Evolutionary conservation across 192 early-diverging fungal species (phyloP).

Genomic region (Linnemannia elongata): DNA sequence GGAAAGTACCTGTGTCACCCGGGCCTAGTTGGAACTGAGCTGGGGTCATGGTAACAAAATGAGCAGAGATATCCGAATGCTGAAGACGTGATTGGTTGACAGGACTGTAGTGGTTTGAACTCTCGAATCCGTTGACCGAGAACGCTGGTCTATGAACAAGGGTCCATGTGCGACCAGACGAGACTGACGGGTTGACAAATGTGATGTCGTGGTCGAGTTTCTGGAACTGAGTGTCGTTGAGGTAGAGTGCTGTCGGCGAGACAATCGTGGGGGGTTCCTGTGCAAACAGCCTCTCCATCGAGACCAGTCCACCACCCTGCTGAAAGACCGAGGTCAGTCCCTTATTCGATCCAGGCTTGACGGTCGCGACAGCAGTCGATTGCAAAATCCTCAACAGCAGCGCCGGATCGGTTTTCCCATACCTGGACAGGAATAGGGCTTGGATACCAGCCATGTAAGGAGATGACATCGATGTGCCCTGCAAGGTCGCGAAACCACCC

Average conservation of each 20-base stretch:
- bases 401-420: conserved; percentile 28
- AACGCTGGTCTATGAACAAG: conserved; percentile 28
- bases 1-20: conserved; percentile 6
- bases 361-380: conserved; percentile 27
- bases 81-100: conserved; percentile 39
- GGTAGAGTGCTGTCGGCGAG: conserved; percentile 64
- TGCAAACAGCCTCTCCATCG: conserved; percentile 67
- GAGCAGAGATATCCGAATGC: conserved; percentile 15
- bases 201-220: conserved; percentile 34
- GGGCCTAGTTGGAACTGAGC: conserved; percentile 8
- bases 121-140: conserved; percentile 49
- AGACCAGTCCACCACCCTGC: conserved; percentile 80
- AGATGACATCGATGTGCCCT: conserved; percentile 78
- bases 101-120: conserved; percentile 12
- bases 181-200: conserved; percentile 24
- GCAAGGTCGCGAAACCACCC: conserved; percentile 43
- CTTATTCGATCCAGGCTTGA: conserved; percentile 14
- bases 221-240: conserved; percentile 64
- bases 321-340: conserved; percentile 65
- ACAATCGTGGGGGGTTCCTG: conserved; percentile 63
- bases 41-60: conserved; percentile 14
- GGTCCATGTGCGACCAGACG: conserved; percentile 19
- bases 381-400: conserved; percentile 21
- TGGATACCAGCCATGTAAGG: conserved; percentile 64
- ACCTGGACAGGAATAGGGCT: conserved; percentile 36